phyloP scores from a whole-genome alignment of 768 basidiomycete species.

The Podaxis sp. region DNA sequence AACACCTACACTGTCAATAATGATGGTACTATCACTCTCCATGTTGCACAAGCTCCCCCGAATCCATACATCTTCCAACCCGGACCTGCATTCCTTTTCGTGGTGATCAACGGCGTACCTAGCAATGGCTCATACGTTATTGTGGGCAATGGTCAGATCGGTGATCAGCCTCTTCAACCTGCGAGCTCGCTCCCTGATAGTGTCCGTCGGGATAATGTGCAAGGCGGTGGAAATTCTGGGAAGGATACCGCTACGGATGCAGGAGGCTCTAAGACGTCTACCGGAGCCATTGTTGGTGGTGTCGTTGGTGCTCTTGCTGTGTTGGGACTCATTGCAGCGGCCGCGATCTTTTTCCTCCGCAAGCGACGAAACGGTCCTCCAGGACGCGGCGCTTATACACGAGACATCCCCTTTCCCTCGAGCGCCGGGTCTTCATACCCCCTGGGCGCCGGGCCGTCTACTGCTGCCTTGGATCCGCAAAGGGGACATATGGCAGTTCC shows the following conservation, averaged over 20 bases:
- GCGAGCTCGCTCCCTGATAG: constrained; percentile 46
- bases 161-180: constrained; percentile 51
- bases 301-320: constrained; percentile 50
- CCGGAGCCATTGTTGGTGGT: constrained; percentile 43
- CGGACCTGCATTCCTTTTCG: constrained; percentile 80
- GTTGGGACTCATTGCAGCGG: constrained; percentile 38
- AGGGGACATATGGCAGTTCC: constrained; percentile 4
- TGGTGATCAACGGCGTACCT: constrained; percentile 82
- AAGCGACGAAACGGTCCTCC: constrained; percentile 7
- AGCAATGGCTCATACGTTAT: constrained; percentile 74
- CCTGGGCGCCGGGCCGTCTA: constrained; percentile 3
- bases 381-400: background rate
- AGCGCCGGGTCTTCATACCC: constrained; percentile 20
- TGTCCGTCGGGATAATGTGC: constrained; percentile 38
- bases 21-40: constrained; percentile 74
- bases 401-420: constrained; percentile 16
- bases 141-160: constrained; percentile 78
- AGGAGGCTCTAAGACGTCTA: constrained; percentile 24
- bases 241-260: constrained; percentile 7
- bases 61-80: constrained; percentile 86
- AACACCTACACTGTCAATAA: constrained; percentile 77
- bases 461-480: constrained; percentile 15
- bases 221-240: constrained; percentile 24
- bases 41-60: constrained; percentile 79
- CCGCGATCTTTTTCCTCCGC: constrained; percentile 13